A percentile compares a stretch with the other conserved stretches of the same genome.
phyloP scores from a whole-genome alignment of 345 rosid genomes.

The Hevea brasiliensis region DNA sequence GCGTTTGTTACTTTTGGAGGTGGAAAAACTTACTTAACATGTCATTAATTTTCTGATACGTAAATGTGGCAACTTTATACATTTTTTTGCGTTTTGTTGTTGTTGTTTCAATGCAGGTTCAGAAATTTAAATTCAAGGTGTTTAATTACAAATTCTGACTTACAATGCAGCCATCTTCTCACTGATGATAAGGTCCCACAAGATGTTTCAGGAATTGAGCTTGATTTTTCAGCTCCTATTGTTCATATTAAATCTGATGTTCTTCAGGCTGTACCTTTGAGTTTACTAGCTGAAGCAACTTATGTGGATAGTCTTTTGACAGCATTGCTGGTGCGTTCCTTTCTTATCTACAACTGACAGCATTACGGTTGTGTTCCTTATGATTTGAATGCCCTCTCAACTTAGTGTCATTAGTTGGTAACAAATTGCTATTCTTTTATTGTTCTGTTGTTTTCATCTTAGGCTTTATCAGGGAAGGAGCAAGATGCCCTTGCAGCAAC shows the following conservation, averaged over 20 bases:
- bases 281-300: slow-evolving; percentile 58
- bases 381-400: background rate
- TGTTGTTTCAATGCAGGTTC: slow-evolving; percentile 33
- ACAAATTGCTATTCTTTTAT: background rate
- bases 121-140: slow-evolving; percentile 55
- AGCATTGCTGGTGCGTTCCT: slow-evolving; percentile 62
- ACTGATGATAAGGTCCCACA: slow-evolving; percentile 45
- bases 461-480: slow-evolving; percentile 89
- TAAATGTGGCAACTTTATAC: background rate
- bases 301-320: slow-evolving; percentile 71
- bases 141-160: slow-evolving; percentile 58
- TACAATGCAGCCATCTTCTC: slow-evolving; percentile 45
- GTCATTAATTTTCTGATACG: too few relatives aligned
- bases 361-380: background rate
- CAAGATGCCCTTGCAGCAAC: slow-evolving; percentile 87
- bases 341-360: background rate
- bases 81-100: background rate
- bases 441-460: slow-evolving; percentile 17
- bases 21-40: background rate
- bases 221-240: slow-evolving; percentile 52
- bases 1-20: background rate
- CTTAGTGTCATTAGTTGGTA: background rate
- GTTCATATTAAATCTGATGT: slow-evolving; percentile 66
- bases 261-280: slow-evolving; percentile 56
- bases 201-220: slow-evolving; percentile 38